Base-by-base conservation (phyloP, 805 yeast species). In the Candida argentea region DNA sequence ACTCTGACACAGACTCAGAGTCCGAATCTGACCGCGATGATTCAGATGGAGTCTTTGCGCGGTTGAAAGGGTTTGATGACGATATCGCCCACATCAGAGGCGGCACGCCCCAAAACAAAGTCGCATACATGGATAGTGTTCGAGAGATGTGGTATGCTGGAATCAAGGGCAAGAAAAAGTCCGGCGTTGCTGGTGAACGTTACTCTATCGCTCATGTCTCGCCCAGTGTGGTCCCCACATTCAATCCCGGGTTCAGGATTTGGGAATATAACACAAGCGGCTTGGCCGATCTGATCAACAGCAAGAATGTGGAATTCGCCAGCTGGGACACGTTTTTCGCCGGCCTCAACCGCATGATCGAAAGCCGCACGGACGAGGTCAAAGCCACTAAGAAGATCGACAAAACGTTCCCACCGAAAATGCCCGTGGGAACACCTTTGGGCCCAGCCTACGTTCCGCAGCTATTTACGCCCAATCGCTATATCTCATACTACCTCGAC, bases 181-280 rank as follows among this genome's bases (percentile, higher is more conserved):
- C 65, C 2, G 65, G 80, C 3, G 34, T 34, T 1, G 26, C 48
- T 26, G 61, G 65, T 19, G 79, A 77, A 37, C 55, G 86, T 24
- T 84, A 81, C 46, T 62, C 85, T 1, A 58, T 84, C 28, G 75
- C 79, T 0, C 80, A 74, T 43, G 71, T 84, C 10, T 65, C 76
- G 2, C 75, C 86, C 1, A 77, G 87, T 31, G 73, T 84, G 9
- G 71, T 85, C 9, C 94, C 95, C 3, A 84, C 93, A 0, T 85
- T 76, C 54, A 82, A 81, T 39, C 86, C 95, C 4, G 83, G 86
- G 4, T 45, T 84, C 35, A 62, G 94, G 37, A 74, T 84, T 2
- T 84, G 93, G 91, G 94, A 84, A 48, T 84, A 84, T 50, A 84
- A 84, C 44, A 68, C 70, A 20, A 67, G 83, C 1, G 77, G 64